Evolutionary conservation across 176 grass and related monocot genomes (phyloP).

Genomic region (Pontederia paniculata): DNA sequence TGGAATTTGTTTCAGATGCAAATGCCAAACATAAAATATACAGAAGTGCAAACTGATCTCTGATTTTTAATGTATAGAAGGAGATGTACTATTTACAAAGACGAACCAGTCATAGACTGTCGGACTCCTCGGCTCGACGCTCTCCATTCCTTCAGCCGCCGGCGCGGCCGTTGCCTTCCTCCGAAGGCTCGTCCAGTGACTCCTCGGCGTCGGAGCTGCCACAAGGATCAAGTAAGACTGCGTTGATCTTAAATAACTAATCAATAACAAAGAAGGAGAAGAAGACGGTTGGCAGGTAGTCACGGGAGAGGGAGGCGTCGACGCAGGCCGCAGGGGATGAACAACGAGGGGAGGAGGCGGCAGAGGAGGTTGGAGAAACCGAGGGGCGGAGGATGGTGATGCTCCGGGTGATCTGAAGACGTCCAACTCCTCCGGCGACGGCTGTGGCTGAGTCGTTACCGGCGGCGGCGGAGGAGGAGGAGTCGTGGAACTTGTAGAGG

Average conservation of each 20-base stretch:
- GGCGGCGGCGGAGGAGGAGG: conserved; percentile 29
- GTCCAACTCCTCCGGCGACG: neutral
- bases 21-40: neutral
- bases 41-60: too few relatives aligned
- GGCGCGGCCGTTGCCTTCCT: conserved; percentile 29
- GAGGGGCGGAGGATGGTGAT: conserved; percentile 55
- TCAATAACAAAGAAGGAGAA: neutral
- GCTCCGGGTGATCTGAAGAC: conserved; percentile 42
- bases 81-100: neutral
- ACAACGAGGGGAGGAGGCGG: neutral
- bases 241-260: neutral
- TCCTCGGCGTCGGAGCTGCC: conserved; percentile 51
- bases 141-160: conserved; percentile 11
- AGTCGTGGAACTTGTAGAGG: conserved; percentile 58
- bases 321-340: neutral
- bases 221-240: neutral
- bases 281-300: neutral
- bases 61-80: neutral
- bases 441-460: neutral
- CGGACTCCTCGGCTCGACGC: conserved; percentile 45
- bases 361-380: conserved; percentile 29
- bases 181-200: conserved; percentile 43
- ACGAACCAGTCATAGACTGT: conserved; percentile 83
- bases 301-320: conserved; percentile 46
- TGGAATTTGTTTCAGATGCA: neutral